These are phyloP conservation scores for Apophysomyces variabilis DNA, from an alignment of 371 early-diverging fungal species.

Conservation along the genomic window DNA sequence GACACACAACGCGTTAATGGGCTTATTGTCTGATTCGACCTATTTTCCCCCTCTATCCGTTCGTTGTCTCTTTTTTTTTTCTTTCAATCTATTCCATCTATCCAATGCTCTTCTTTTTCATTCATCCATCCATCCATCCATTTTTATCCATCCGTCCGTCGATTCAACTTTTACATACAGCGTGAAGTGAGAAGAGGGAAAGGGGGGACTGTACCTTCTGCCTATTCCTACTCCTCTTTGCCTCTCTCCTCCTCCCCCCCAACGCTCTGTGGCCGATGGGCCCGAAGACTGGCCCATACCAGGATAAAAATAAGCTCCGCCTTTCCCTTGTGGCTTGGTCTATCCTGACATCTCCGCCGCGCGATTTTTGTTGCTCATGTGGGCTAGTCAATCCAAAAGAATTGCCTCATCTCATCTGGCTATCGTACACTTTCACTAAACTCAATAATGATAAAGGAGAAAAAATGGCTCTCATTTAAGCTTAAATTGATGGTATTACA, in stretches of 20 bases:
- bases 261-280: not conserved
- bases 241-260: not conserved
- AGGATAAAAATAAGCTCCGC: not conserved
- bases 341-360: not conserved
- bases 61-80: not conserved
- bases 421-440: not conserved
- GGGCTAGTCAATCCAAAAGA: not conserved
- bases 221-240: not conserved
- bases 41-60: not conserved
- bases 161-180: not conserved
- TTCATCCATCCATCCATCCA: not conserved
- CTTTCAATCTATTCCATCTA: not conserved
- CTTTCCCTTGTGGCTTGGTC: not conserved
- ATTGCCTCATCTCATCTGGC: constrained; percentile 8
- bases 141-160: too few relatives aligned
- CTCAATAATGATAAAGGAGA: not conserved
- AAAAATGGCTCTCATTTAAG: not conserved
- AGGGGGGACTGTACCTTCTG: not conserved
- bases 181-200: constrained; percentile 10
- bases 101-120: not conserved
- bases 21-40: too few relatives aligned
- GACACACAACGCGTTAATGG: too few relatives aligned
- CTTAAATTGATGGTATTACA: constrained; percentile 5
- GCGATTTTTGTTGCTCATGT: too few relatives aligned
- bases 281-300: not conserved